Conservation (phyloP, 2,329 filamentous ascomycete genomes). For the Dichotomopilus funicola region DNA sequence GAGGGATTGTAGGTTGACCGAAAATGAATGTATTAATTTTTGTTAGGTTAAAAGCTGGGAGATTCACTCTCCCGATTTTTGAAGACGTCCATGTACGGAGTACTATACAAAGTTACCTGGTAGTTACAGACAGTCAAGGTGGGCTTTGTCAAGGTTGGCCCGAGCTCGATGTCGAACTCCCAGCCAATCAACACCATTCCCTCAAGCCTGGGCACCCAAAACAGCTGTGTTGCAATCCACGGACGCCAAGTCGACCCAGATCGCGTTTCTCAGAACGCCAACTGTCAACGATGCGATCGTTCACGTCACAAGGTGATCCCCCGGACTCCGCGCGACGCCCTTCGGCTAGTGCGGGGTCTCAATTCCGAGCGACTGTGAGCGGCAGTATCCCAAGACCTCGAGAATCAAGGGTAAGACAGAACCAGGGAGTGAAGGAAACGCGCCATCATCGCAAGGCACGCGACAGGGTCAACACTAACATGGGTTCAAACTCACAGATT, state of each 20-base stretch:
- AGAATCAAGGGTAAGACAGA: conserved; percentile 26
- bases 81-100: too few species aligned
- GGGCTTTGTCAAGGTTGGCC: too few species aligned
- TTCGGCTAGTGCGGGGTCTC: conserved; percentile 20
- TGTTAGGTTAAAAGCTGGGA: too few species aligned
- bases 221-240: conserved; percentile 12
- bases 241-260: conserved; percentile 13
- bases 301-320: conserved; percentile 26
- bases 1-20: too few species aligned
- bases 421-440: neutral
- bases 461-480: neutral
- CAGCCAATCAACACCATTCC: conserved; percentile 11
- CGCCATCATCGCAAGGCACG: neutral
- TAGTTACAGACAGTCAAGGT: too few species aligned
- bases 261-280: conserved; percentile 9
- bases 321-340: conserved; percentile 23
- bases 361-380: conserved; percentile 24
- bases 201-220: conserved; percentile 1
- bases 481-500: conserved; percentile 18
- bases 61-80: too few species aligned
- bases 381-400: conserved; percentile 25
- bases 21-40: too few species aligned
- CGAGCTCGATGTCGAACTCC: neutral
- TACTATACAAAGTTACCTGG: too few species aligned
- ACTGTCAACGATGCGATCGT: conserved; percentile 18